A percentile compares a stretch with the other conserved stretches of the same genome.
phyloP scores from a whole-genome alignment of 2,329 filamentous ascomycete species.

The Zalaria sp. region DNA sequence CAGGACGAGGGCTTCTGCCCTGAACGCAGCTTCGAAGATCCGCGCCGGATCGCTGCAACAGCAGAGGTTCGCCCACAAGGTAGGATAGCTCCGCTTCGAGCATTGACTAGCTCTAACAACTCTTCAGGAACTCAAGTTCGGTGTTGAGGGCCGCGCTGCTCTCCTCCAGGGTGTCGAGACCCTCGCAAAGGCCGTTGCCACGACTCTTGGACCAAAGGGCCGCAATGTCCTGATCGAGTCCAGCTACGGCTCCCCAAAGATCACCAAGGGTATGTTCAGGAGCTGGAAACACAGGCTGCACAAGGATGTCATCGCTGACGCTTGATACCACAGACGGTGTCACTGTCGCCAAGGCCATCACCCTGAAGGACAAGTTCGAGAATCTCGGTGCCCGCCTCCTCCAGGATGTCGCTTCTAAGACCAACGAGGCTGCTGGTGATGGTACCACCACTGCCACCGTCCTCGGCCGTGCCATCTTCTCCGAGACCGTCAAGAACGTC shows the following conservation, averaged over 20 bases:
- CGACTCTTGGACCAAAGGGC: slow-evolving; percentile 93
- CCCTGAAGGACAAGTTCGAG: slow-evolving; percentile 97
- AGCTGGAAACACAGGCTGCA: not conserved
- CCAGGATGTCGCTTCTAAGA: slow-evolving; percentile 98
- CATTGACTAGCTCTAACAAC: slow-evolving; percentile 12
- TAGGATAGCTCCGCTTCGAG: slow-evolving; percentile 28
- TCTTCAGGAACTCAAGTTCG: slow-evolving; percentile 85
- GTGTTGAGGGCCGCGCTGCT: slow-evolving; percentile 80
- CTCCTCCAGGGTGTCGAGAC: slow-evolving; percentile 93
- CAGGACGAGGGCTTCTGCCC: slow-evolving; percentile 60
- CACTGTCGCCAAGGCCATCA: slow-evolving; percentile 58
- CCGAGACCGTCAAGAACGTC: slow-evolving; percentile 99
- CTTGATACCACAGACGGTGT: slow-evolving; percentile 31
- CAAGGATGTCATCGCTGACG: not conserved
- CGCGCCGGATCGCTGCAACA: slow-evolving; percentile 55
- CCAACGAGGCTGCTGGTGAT: slow-evolving; percentile 97
- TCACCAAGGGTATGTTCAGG: slow-evolving; percentile 73
- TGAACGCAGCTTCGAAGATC: slow-evolving; percentile 46
- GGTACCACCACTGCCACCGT: slow-evolving; percentile 97
- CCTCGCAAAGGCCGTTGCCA: slow-evolving; percentile 87
- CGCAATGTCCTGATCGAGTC: slow-evolving; percentile 98
- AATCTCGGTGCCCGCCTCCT: slow-evolving; percentile 94
- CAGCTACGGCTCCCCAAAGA: slow-evolving; percentile 96
- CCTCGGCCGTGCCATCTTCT: slow-evolving; percentile 95
- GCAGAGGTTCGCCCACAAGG: slow-evolving; percentile 95